Evolutionary conservation across 306 rosid species (phyloP), one percentile per base, ranked within the genome.

Genomic region (Vigna mungo): DNA sequence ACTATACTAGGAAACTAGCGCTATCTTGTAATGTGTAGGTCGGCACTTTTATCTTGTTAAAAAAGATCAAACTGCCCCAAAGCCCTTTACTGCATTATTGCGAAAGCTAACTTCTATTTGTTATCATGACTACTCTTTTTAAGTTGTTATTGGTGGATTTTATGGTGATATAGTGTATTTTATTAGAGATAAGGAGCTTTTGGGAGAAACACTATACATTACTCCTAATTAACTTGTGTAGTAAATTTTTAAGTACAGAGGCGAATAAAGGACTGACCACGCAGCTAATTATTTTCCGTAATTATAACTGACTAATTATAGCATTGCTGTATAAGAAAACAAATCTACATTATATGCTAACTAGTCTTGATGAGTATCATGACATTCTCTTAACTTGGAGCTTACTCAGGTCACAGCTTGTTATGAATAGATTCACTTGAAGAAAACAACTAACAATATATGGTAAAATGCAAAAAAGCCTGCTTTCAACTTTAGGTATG

Each of bases 11-110:
- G 53, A 52, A 71, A 32, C 58, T 79, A 44, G 66, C 16, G 15
- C 17, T 78, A 39, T 74, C 61, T 55, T 30, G 48, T 43, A 43
- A 76, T 69, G 62, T 30, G 79, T 46, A 30, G 37, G 43, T 21
- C 14, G 62, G 16, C 17, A 17, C 3, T 51, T 41, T 60, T 51
- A 21, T 37, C 48, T 59, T 41, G 2, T 41, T n/a, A 7, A 36
- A 49, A 36, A 32, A 67, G 6, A 14, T 49, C 6, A 61, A 30
- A 27, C 75, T 72, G 36, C 49, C 78, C 60, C 39, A 11, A 41
- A 62, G 74, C 55, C 14, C 39, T 60, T 37, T 59, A 17, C 67
- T 36, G 32, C 58, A 68, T 69, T 41, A 41, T 51, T 43, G 52
- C 70, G 63, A 76, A 61, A 23, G 27, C 47, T 70, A 39, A 9